Evolutionary conservation across 768 basidiomycete genomes (phyloP), one percentile per base, ranked within the genome.

Genomic region (Termitomyces sp.): DNA sequence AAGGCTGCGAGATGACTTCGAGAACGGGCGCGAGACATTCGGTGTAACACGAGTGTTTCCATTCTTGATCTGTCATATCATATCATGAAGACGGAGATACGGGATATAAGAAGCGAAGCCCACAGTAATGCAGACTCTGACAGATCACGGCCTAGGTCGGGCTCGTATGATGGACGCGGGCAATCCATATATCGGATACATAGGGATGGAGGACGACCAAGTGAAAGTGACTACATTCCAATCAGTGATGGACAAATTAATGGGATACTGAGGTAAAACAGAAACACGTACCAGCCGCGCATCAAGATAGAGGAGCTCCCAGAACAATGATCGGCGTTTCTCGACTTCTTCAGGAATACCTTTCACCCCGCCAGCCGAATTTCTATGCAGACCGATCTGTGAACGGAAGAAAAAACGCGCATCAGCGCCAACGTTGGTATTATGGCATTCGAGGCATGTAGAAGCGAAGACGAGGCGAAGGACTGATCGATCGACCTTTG

Each of bases 331-430:
- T 60, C 84, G 75, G 59, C 86, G 78, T 67, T 82, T 84, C 61
- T 88, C 85, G 1, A 84, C 77, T 66, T 87, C 87, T 64, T 87
- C 84, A 23, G 83, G 84, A 43, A 85, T 85, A 48, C 86, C 77
- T 65, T 86, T 86, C 50, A 80, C 80, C 63, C 82, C 79, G 45
- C 80, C 80, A 21, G 56, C 50, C 31, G 79, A 75, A 69, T 85
- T 84, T 40, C 86, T 60, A 59, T 60, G 65, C 38, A 63, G 44
- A 14, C 57, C 62, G 41, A 63, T 59, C 57, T 59, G 33, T n/a
- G 28, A 11, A 26, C 15, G 8, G 21, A 31, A 33, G 51, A 21
- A 46, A 31, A 40, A 53, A 14, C 21, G 15, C 26, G 28, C 35
- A 31, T 54, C 53, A 53, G 19, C 30, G 50, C 21, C 30, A 37